Conservation (phyloP, 2,329 filamentous ascomycete genomes). For the Neocucurbitaria cava region DNA sequence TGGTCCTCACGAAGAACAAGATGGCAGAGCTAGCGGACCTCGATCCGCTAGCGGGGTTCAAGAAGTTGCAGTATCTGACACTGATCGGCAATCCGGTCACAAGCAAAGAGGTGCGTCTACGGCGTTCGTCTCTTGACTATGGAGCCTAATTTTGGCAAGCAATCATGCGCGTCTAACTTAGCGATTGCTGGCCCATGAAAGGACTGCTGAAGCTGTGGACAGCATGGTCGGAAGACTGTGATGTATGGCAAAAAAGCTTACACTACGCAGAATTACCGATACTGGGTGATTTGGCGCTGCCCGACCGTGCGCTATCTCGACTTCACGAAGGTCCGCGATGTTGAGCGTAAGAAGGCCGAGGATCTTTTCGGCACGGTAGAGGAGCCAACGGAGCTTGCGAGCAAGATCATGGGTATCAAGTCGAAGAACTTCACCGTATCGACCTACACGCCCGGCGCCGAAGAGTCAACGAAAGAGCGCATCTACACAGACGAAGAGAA, state of each 20-base stretch:
- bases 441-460: slow-evolving; percentile 47
- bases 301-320: slow-evolving; percentile 89
- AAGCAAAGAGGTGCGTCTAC: slow-evolving; percentile 77
- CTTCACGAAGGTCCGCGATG: slow-evolving; percentile 88
- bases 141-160: slow-evolving; percentile 28
- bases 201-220: neutral
- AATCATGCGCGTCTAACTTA: slow-evolving; percentile 10
- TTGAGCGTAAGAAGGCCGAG: slow-evolving; percentile 75
- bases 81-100: slow-evolving; percentile 88
- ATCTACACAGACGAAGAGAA: slow-evolving; percentile 87
- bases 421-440: slow-evolving; percentile 74
- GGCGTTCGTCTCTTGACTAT: slow-evolving; percentile 1
- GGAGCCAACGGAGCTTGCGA: slow-evolving; percentile 79
- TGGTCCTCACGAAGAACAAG: slow-evolving; percentile 85
- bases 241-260: slow-evolving; percentile 11
- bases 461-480: slow-evolving; percentile 61
- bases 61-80: slow-evolving; percentile 77
- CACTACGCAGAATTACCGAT: slow-evolving; percentile 77
- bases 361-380: slow-evolving; percentile 84
- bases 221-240: neutral
- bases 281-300: slow-evolving; percentile 88
- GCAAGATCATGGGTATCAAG: slow-evolving; percentile 79
- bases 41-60: slow-evolving; percentile 75
- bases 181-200: neutral
- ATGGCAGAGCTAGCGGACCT: slow-evolving; percentile 85